These are phyloP conservation scores for Neolentinus lepideus DNA, from an alignment of 1,284 basidiomycete genomes.

Conservation along the genomic window DNA sequence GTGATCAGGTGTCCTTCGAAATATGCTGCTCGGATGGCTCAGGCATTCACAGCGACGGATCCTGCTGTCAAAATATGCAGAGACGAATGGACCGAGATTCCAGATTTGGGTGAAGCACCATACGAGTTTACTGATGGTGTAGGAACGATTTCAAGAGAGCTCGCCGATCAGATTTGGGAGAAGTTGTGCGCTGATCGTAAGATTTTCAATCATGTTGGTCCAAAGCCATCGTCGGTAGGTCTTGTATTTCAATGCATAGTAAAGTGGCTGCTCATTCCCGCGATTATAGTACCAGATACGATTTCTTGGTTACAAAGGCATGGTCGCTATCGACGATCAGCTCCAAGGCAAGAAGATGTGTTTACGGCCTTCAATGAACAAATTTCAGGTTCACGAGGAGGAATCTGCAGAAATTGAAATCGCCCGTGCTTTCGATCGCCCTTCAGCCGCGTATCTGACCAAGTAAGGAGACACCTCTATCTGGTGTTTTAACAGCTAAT, in stretches of 20 bases:
- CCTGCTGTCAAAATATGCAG: conserved; percentile 50
- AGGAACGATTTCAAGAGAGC: conserved; percentile 60
- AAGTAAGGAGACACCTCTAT: conserved; percentile 30
- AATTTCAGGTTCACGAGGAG: conserved; percentile 47
- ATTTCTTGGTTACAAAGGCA: conserved; percentile 72
- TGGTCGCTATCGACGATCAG: conserved; percentile 56
- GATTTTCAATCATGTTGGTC: conserved; percentile 21
- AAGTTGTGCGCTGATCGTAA: conserved; percentile 39
- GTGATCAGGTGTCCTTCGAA: conserved; percentile 62
- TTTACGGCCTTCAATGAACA: conserved; percentile 66
- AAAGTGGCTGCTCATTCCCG: conserved; percentile 2
- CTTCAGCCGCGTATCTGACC: conserved; percentile 56
- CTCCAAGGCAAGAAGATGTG: conserved; percentile 51
- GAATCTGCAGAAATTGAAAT: conserved; percentile 60
- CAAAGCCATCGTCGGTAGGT: conserved; percentile 55
- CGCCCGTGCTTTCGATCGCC: conserved; percentile 49
- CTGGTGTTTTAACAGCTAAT: neutral
- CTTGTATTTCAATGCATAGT: neutral
- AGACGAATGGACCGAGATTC: conserved; percentile 54
- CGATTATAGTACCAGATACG: conserved; percentile 63
- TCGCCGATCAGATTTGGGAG: conserved; percentile 53
- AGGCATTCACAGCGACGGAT: conserved; percentile 78
- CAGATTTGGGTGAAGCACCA: conserved; percentile 35
- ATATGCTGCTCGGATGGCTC: conserved; percentile 74
- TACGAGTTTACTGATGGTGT: conserved; percentile 62